Evolutionary conservation across 352 stramenopile genomes (phyloP).

Genomic region (Pythium scleroteichum): DNA sequence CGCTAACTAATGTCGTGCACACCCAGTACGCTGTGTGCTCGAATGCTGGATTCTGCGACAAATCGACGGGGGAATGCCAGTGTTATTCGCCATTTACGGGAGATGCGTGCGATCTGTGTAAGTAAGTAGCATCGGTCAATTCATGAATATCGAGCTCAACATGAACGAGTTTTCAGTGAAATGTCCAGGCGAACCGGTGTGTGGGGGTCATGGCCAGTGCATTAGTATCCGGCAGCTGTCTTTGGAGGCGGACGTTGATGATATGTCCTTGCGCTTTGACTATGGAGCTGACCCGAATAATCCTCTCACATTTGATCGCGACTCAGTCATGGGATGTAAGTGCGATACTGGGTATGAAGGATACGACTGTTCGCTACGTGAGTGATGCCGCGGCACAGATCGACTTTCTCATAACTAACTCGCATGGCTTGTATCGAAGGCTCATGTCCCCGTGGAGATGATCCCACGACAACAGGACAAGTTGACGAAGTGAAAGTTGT

Average conservation of each 20-base stretch:
- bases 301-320: conserved; percentile 72
- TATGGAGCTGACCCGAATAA: conserved; percentile 74
- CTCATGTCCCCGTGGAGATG: conserved; percentile 87
- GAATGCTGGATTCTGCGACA: conserved; percentile 61
- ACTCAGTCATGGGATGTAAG: conserved; percentile 84
- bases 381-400: conserved; percentile 13
- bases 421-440: conserved; percentile 31
- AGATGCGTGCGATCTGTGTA: conserved; percentile 56
- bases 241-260: conserved; percentile 51
- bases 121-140: neutral
- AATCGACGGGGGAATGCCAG: conserved; percentile 48
- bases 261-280: conserved; percentile 55
- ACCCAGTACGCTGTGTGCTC: conserved; percentile 59
- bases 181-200: conserved; percentile 52
- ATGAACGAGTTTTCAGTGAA: conserved; percentile 41
- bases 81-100: conserved; percentile 67
- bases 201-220: conserved; percentile 76
- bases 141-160: neutral
- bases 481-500: conserved; percentile 84
- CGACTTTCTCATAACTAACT: no score
- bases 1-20: conserved; percentile 48
- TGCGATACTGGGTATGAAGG: conserved; percentile 90
- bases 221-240: conserved; percentile 72
- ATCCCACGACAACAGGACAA: conserved; percentile 77
- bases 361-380: conserved; percentile 86